Evolutionary conservation across 441 rosid species (phyloP), one percentile per base, ranked within the genome.

Genomic region (Euphorbia schlechtendalii): DNA sequence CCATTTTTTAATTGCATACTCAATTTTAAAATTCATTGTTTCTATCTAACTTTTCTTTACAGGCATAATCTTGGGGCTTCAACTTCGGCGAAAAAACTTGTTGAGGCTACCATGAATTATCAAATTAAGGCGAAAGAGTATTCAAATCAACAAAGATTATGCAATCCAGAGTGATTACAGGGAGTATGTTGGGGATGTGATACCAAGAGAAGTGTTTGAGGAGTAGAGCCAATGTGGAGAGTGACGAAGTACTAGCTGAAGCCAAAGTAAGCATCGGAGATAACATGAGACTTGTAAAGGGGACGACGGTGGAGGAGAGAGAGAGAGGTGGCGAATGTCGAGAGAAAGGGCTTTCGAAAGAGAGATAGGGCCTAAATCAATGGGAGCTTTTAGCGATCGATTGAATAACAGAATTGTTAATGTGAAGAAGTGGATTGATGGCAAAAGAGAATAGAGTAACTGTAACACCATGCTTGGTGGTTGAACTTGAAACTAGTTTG

Each of bases 151-250:
- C 84, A 72, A 51, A 91, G 96, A 71, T 88, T 92, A 64, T 94
- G n/a, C n/a, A n/a, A n/a, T n/a, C n/a, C n/a, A n/a, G n/a, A n/a
- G n/a, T n/a, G n/a, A n/a, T n/a, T n/a, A n/a, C n/a, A n/a, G n/a
- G n/a, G n/a, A n/a, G n/a, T n/a, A n/a, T 88, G 55, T 94, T 89
- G 8, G 96, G 88, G 46, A 88, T 92, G 0, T n/a, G 86, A 90
- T 40, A 88, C 88, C 51, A 91, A 75, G 73, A 82, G 85, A 15
- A 85, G 74, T 30, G 78, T 64, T 48, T 91, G 98, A 10, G 92
- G n/a, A n/a, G n/a, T 96, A 24, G 87, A 75, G 7, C 98, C 96
- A 10, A 88, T 68, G 40, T 80, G 86, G 65, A 91, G 78, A 70
- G 83, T 68, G 64, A 86, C 86, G 55, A 91, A 83, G 78, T 91